A percentile compares a stretch with the other conserved stretches of the same genome.
phyloP scores from a whole-genome alignment of 805 yeast genomes.

The Danielia oregonensis region DNA sequence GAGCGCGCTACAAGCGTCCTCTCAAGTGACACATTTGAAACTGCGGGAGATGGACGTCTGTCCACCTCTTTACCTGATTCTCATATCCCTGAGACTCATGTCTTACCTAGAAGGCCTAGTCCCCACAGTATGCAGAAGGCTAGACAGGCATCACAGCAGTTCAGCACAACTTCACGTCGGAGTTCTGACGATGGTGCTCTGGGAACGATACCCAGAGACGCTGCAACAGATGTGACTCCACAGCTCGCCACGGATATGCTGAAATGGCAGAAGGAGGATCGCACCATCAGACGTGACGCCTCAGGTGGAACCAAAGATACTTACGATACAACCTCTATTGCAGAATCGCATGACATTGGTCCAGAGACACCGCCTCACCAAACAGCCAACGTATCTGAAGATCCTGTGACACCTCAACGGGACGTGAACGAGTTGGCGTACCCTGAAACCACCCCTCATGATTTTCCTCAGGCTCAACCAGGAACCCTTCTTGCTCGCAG shows the following conservation, averaged over 20 bases:
- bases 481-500: constrained; percentile 1
- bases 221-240: no score
- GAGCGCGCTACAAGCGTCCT: background rate
- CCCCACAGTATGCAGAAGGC: constrained; percentile 12
- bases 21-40: constrained; percentile 13
- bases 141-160: constrained; percentile 10
- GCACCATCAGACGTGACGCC: no score
- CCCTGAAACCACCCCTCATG: background rate
- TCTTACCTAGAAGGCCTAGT: constrained; percentile 14
- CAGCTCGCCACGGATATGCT: no score
- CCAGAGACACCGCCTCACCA: no score
- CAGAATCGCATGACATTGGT: no score
- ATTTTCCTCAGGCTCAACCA: no score
- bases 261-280: no score
- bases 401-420: no score
- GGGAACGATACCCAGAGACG: background rate
- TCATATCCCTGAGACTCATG: constrained; percentile 1
- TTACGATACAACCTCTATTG: no score
- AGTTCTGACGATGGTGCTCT: background rate
- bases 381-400: no score
- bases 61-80: constrained; percentile 1
- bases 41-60: constrained; percentile 10
- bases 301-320: no score
- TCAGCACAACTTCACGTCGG: background rate
- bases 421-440: background rate